Percentiles rank a stretch among this genome's conserved stretches.
These are phyloP conservation scores for Neofusicoccum ribis DNA, from an alignment of 2,329 filamentous ascomycete species.

Conservation along the genomic window DNA sequence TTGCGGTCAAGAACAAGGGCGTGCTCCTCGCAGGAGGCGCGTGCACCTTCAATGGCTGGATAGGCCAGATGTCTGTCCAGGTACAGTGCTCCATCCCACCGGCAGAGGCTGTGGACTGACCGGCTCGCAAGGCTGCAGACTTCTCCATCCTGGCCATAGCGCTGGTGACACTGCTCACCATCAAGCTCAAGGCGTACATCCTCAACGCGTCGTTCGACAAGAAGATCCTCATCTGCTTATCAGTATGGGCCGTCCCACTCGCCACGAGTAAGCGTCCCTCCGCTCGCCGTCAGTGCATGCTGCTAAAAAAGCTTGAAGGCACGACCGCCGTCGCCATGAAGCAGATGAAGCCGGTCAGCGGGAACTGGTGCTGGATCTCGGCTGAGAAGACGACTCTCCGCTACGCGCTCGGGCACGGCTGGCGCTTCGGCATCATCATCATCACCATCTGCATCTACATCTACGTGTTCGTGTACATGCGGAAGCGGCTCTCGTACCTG, in stretches of 20 bases:
- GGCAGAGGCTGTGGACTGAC: not conserved
- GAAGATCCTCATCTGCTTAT: constrained; percentile 38
- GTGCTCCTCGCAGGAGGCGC: constrained; percentile 32
- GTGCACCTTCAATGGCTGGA: constrained; percentile 47
- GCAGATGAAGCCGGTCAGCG: constrained; percentile 43
- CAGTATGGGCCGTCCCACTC: constrained; percentile 44
- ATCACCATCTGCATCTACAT: constrained; percentile 45
- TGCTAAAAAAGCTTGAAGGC: not conserved
- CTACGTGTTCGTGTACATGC: constrained; percentile 45
- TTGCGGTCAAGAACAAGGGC: constrained; percentile 31
- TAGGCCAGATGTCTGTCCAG: constrained; percentile 50
- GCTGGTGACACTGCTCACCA: constrained; percentile 44
- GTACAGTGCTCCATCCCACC: constrained; percentile 24
- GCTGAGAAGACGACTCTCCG: constrained; percentile 38
- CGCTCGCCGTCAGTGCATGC: not conserved
- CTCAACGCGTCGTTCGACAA: constrained; percentile 30
- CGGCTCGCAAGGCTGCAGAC: constrained; percentile 28
- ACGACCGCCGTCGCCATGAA: constrained; percentile 10
- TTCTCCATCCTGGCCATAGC: constrained; percentile 49
- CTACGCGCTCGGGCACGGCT: constrained; percentile 48
- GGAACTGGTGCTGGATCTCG: constrained; percentile 54
- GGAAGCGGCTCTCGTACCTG: constrained; percentile 4
- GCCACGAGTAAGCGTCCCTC: constrained; percentile 34
- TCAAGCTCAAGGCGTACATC: constrained; percentile 39
- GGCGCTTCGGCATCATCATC: constrained; percentile 48